Evolutionary conservation across 768 basidiomycete species (phyloP).

Genomic region (Lactarius evosmus): DNA sequence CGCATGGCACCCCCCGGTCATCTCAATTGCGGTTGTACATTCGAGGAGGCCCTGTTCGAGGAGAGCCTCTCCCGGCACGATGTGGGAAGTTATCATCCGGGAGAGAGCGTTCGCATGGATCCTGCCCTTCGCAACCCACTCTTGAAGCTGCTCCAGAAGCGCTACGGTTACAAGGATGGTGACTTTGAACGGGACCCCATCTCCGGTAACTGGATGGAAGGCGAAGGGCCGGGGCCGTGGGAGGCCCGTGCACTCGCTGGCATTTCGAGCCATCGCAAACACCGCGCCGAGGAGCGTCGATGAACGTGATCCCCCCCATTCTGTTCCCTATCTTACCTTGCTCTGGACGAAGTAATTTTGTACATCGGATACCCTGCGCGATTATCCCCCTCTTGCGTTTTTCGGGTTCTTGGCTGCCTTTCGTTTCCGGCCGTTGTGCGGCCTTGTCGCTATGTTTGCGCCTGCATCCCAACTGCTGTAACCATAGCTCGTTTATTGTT

Average conservation of each 20-base stretch:
- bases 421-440: slow-evolving; percentile 10
- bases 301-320: slow-evolving; percentile 23
- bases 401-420: slow-evolving; percentile 2
- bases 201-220: slow-evolving; percentile 64
- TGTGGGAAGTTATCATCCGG: slow-evolving; percentile 80
- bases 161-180: slow-evolving; percentile 79
- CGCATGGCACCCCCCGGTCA: slow-evolving; percentile 74
- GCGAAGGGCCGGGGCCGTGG: slow-evolving; percentile 63
- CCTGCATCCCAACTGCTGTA: slow-evolving; percentile 18
- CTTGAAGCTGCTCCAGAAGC: slow-evolving; percentile 62
- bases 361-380: slow-evolving; percentile 24
- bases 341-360: slow-evolving; percentile 13
- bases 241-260: slow-evolving; percentile 51
- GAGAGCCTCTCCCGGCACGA: slow-evolving; percentile 75
- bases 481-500: slow-evolving; percentile 23
- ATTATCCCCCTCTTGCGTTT: slow-evolving; percentile 3
- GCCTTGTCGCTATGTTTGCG: slow-evolving; percentile 6
- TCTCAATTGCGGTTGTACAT: slow-evolving; percentile 85
- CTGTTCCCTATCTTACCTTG: slow-evolving; percentile 7
- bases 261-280: slow-evolving; percentile 37
- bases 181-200: slow-evolving; percentile 74
- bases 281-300: slow-evolving; percentile 41
- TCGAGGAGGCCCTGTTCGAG: slow-evolving; percentile 82
- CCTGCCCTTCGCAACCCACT: slow-evolving; percentile 81
- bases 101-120: slow-evolving; percentile 86